phyloP scores from a whole-genome alignment of 139 green algal genomes.

The Chlorokybus atmophyticus region DNA sequence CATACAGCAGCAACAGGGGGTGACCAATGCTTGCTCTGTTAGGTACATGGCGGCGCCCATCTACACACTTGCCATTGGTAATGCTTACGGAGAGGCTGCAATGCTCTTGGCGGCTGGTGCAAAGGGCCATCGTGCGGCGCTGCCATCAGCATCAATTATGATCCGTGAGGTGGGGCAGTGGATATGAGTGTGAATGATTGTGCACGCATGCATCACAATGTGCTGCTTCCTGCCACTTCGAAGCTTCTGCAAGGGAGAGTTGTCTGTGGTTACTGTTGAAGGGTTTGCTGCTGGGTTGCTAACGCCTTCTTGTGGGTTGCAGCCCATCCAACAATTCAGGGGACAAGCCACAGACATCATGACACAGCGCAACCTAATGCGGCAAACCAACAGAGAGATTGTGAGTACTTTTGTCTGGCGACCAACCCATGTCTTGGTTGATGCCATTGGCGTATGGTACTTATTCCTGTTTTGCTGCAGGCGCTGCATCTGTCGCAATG shows the following conservation, averaged over 20 bases:
- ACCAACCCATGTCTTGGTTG: neutral
- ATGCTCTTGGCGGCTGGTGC: constrained; percentile 81
- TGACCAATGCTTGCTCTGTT: too few species aligned
- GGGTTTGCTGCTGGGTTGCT: too few species aligned
- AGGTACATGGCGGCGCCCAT: constrained; percentile 71
- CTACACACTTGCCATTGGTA: constrained; percentile 82
- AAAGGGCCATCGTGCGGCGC: constrained; percentile 71
- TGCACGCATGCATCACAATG: neutral
- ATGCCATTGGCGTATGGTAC: neutral
- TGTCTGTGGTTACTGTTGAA: too few species aligned
- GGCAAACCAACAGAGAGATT: constrained; percentile 75
- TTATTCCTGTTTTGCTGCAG: neutral
- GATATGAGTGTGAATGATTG: neutral
- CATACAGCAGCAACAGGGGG: too few species aligned
- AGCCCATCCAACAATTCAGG: constrained; percentile 57
- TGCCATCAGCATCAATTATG: constrained; percentile 93
- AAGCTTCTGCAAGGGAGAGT: too few species aligned
- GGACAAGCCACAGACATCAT: constrained; percentile 82
- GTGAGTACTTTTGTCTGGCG: constrained; percentile 30
- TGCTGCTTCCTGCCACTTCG: neutral
- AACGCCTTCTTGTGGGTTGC: too few species aligned
- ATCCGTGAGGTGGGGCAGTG: constrained; percentile 65
- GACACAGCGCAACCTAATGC: constrained; percentile 84
- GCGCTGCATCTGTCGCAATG: constrained; percentile 43
- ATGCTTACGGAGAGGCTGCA: constrained; percentile 88